Conservation (phyloP, 1,284 basidiomycete species). For the Fomitopsis betulina region DNA sequence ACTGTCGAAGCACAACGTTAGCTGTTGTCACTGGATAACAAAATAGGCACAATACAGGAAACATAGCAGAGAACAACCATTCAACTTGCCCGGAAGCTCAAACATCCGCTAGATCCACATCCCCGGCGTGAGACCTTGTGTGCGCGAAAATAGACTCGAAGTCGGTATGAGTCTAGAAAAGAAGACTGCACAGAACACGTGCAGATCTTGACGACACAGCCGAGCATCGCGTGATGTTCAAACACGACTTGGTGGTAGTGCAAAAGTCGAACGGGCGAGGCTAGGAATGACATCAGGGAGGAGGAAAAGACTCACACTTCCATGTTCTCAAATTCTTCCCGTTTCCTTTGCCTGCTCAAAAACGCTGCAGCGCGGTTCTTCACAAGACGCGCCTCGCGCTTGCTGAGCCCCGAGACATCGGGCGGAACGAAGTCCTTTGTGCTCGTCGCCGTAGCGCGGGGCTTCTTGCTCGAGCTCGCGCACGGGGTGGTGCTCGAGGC, state of each 20-base stretch:
- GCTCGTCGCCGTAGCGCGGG: conserved; percentile 59
- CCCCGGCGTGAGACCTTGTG: too few relatives aligned
- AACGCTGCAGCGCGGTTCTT: conserved; percentile 92
- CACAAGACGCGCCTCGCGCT: conserved; percentile 85
- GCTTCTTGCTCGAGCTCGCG: conserved; percentile 48
- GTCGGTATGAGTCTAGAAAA: neutral
- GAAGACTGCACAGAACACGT: neutral
- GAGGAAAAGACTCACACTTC: conserved; percentile 60
- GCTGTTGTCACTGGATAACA: neutral
- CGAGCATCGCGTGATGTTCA: neutral
- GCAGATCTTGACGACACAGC: neutral
- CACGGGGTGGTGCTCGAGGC: conserved; percentile 34
- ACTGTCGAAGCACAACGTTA: conserved; percentile 29
- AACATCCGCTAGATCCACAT: too few relatives aligned
- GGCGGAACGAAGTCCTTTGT: conserved; percentile 85
- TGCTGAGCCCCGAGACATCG: conserved; percentile 83
- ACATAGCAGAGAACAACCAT: too few relatives aligned
- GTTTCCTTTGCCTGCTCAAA: conserved; percentile 84
- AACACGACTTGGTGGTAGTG: neutral
- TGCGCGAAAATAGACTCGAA: too few relatives aligned
- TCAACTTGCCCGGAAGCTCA: too few relatives aligned
- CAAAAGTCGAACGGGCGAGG: neutral
- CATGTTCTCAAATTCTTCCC: conserved; percentile 89
- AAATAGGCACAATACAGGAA: neutral
- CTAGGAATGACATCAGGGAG: conserved; percentile 3